These are phyloP conservation scores for Lasiodiplodia sp. DNA, from an alignment of 2,329 filamentous ascomycete species.

Conservation along the genomic window DNA sequence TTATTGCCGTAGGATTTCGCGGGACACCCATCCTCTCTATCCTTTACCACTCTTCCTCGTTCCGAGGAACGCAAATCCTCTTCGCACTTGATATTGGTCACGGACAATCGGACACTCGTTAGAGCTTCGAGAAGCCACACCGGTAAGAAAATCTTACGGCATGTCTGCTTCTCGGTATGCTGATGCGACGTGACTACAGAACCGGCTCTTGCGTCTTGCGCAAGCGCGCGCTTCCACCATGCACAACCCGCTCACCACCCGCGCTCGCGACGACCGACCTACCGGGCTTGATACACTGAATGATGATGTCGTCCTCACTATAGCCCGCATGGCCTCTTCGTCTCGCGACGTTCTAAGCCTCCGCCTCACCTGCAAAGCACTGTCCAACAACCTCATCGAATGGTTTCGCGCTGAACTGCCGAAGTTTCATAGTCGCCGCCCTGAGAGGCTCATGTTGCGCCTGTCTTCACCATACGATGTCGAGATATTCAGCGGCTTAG, in stretches of 20 bases:
- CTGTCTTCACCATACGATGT: neutral
- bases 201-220: too few relatives aligned
- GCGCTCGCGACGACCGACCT: neutral
- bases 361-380: neutral
- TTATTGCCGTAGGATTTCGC: too few relatives aligned
- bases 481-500: neutral
- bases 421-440: neutral
- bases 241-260: neutral
- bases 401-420: neutral
- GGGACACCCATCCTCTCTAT: too few relatives aligned
- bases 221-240: neutral
- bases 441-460: neutral
- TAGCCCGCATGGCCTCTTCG: neutral
- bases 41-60: too few relatives aligned
- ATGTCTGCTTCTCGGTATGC: neutral
- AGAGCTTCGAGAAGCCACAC: too few relatives aligned
- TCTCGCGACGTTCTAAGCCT: neutral
- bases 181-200: neutral
- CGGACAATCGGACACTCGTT: too few relatives aligned
- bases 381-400: neutral
- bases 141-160: too few relatives aligned
- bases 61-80: too few relatives aligned
- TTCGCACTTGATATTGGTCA: too few relatives aligned
- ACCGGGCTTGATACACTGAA: neutral
- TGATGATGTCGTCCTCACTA: neutral